Conservation (phyloP, 192 early-diverging fungal species). For the Anaeromyces robustus region DNA sequence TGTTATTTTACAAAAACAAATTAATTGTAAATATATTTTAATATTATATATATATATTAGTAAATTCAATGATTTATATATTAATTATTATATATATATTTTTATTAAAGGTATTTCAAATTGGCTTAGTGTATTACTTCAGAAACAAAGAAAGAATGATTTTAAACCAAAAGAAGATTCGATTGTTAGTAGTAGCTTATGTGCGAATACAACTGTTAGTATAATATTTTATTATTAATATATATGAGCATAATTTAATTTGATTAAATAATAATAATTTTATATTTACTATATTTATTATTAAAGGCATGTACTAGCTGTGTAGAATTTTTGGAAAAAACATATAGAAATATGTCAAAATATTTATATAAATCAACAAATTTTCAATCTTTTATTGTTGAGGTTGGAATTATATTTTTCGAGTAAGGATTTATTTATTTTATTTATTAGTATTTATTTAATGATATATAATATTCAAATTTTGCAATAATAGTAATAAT, state of each 20-base stretch:
- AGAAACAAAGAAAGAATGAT: conserved; percentile 74
- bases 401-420: conserved; percentile 68
- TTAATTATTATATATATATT: no score
- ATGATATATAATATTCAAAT: background rate
- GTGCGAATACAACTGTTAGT: background rate
- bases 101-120: conserved; percentile 40
- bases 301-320: conserved; percentile 63
- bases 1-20: conserved; percentile 49
- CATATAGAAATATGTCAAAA: conserved; percentile 39
- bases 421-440: conserved; percentile 23
- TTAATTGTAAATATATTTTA: conserved; percentile 33
- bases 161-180: conserved; percentile 80
- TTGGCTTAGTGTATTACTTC: conserved; percentile 52
- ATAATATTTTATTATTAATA: background rate
- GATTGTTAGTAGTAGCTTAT: background rate
- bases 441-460: background rate
- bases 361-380: conserved; percentile 44
- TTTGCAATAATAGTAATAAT: background rate
- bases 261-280: conserved; percentile 3
- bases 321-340: conserved; percentile 55
- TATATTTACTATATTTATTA: conserved; percentile 8
- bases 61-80: conserved; percentile 6
- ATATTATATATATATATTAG: background rate
- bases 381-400: conserved; percentile 53
- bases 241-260: conserved; percentile 4